Percentiles rank a stretch among this genome's conserved stretches.
Conservation (phyloP, 495 filamentous ascomycete species). For the Delitschia confertaspora region DNA sequence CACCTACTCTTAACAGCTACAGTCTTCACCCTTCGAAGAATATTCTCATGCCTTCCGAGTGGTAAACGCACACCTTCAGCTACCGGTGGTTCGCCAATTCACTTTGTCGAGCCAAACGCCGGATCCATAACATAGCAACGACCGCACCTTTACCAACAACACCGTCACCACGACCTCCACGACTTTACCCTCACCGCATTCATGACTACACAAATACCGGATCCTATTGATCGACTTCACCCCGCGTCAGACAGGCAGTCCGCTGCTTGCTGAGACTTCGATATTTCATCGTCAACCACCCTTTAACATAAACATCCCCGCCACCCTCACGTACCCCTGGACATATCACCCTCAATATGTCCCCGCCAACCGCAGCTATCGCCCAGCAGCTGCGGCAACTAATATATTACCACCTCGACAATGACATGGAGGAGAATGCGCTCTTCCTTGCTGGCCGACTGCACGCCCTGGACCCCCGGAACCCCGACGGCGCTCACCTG, state of each 20-base stretch:
- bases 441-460: constrained; percentile 86
- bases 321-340: constrained; percentile 1
- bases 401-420: constrained; percentile 90
- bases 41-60: too few species aligned
- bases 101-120: constrained; percentile 25
- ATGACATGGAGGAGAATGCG: constrained; percentile 75
- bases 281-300: neutral
- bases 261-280: neutral
- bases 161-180: constrained; percentile 1
- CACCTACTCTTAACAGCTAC: neutral
- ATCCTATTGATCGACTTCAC: neutral
- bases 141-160: constrained; percentile 3
- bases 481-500: constrained; percentile 71
- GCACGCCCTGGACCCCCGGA: constrained; percentile 68
- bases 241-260: neutral
- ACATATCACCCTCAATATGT: constrained; percentile 46
- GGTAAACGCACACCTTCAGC: neutral
- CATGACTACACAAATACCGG: constrained; percentile 1
- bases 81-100: constrained; percentile 24
- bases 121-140: constrained; percentile 23
- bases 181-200: constrained; percentile 8
- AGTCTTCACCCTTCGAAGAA: neutral
- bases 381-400: constrained; percentile 70
- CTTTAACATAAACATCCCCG: neutral
- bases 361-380: constrained; percentile 57